Base-by-base conservation (phyloP, 352 stramenopile genomes). In the Pythium biforme region DNA sequence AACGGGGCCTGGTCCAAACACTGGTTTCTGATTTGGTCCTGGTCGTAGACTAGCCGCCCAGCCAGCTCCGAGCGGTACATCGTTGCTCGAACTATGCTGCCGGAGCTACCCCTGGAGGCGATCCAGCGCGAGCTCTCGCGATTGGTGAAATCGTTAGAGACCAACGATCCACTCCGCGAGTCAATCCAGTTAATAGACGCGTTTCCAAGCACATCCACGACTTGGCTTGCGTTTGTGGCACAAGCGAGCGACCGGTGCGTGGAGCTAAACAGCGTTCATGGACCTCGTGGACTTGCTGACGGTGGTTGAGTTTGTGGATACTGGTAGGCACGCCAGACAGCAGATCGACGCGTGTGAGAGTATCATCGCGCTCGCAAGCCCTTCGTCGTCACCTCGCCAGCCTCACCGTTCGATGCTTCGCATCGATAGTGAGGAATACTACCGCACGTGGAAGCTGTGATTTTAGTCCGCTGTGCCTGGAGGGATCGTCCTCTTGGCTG, bases 21-120 rank as follows among this genome's bases (percentile, higher is more conserved):
- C n/a, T 12, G 31, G 8, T 37, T 8, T 4, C 31, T 37, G 31
- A 37, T 37, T 37, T 14, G 31, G 31, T 10, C 3, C 4, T 37
- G 3, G 8, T 37, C 39, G 3, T 55, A 94, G 85, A 91, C 83
- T 1, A 92, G 81, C 71, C 79, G 85, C 11, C 85, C 85, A 11
- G 85, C 82, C 8, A 94, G 85, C 43, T 94, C 85, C 0, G 85
- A 94, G 70, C 70, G 85, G 20, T 94, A 92, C 49, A 56, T 94
- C 25, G 66, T 90, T 6, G 74, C 72, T 4, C 59, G 69, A 49
- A 46, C 57, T 12, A 57, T 85, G n/a, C 70, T 68, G 15, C 10
- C 33, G 0, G 49, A 55, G 27, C 33, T 59, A 31, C 53, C 52
- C 1, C 34, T 56, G 14, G 37, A 60, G 5, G 25, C 9, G 20